Conservation (phyloP, 129 eudicot species). For the Escallonia rubra region DNA sequence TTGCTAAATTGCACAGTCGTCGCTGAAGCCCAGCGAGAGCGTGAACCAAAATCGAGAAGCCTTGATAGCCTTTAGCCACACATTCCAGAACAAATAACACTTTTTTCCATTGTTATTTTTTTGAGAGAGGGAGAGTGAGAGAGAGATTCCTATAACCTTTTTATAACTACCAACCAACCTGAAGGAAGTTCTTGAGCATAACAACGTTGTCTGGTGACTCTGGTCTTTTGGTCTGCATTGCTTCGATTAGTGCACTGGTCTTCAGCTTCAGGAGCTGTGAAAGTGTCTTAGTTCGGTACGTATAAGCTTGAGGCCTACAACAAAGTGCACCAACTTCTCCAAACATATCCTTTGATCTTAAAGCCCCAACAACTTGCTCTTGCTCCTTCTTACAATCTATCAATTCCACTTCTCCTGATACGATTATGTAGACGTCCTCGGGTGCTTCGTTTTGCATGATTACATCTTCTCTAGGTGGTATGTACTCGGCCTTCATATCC, state of each 20-base stretch:
- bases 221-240: conserved; percentile 70
- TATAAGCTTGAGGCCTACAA: conserved; percentile 66
- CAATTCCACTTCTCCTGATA: conserved; percentile 80
- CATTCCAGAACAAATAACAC: too few relatives aligned
- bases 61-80: too few relatives aligned
- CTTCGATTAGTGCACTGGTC: conserved; percentile 62
- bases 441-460: conserved; percentile 81
- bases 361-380: conserved; percentile 51
- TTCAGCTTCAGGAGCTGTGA: conserved; percentile 72
- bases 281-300: conserved; percentile 80
- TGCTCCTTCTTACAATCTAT: conserved; percentile 58
- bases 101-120: too few relatives aligned
- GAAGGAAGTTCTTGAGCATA: conserved; percentile 81
- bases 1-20: too few relatives aligned
- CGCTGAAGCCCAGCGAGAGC: too few relatives aligned
- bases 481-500: conserved; percentile 83
- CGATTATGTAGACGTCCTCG: conserved; percentile 83
- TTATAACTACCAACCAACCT: too few relatives aligned
- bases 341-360: conserved; percentile 61
- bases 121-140: too few relatives aligned
- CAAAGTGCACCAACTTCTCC: conserved; percentile 92
- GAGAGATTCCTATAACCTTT: too few relatives aligned
- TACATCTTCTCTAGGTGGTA: conserved; percentile 93
- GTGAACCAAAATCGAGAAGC: too few relatives aligned
- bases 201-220: conserved; percentile 68